phyloP scores from a whole-genome alignment of 768 basidiomycete genomes.

The Boletus bicolor region DNA sequence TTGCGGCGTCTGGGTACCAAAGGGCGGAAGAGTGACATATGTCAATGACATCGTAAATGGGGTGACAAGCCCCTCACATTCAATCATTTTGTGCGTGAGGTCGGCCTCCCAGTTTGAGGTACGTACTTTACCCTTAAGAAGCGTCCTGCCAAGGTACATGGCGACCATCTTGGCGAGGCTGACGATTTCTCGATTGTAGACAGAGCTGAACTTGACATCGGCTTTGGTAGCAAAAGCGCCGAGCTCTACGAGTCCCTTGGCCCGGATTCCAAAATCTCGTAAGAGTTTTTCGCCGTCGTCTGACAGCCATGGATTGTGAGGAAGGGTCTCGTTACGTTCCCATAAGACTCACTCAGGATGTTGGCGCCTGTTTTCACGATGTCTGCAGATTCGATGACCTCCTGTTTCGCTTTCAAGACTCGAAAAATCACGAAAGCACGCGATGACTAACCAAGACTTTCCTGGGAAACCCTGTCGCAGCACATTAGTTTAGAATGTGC shows the following conservation, averaged over 20 bases:
- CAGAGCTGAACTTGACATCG: slow-evolving; percentile 34
- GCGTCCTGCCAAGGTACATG: slow-evolving; percentile 36
- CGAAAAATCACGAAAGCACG: background rate
- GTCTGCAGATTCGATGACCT: slow-evolving; percentile 41
- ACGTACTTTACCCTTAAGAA: slow-evolving; percentile 46
- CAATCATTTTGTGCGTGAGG: slow-evolving; percentile 37
- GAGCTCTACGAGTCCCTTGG: slow-evolving; percentile 44
- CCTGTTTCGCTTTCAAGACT: slow-evolving; percentile 26
- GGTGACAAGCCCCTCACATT: slow-evolving; percentile 30
- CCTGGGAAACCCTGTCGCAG: slow-evolving; percentile 39
- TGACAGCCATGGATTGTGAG: slow-evolving; percentile 10
- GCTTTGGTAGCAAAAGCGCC: slow-evolving; percentile 40
- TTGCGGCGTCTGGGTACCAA: slow-evolving; percentile 43
- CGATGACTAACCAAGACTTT: slow-evolving; percentile 36
- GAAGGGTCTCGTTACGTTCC: background rate
- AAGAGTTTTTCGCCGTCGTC: slow-evolving; percentile 50
- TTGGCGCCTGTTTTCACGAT: slow-evolving; percentile 47
- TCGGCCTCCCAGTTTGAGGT: slow-evolving; percentile 44
- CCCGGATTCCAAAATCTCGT: slow-evolving; percentile 43
- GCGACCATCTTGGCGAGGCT: slow-evolving; percentile 43
- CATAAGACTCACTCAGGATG: slow-evolving; percentile 39
- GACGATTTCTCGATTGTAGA: slow-evolving; percentile 39
- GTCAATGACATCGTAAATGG: background rate
- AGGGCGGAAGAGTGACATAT: background rate
- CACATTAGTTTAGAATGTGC: background rate